phyloP scores from a whole-genome alignment of 495 filamentous ascomycete genomes.

The Penicillium desertorum region DNA sequence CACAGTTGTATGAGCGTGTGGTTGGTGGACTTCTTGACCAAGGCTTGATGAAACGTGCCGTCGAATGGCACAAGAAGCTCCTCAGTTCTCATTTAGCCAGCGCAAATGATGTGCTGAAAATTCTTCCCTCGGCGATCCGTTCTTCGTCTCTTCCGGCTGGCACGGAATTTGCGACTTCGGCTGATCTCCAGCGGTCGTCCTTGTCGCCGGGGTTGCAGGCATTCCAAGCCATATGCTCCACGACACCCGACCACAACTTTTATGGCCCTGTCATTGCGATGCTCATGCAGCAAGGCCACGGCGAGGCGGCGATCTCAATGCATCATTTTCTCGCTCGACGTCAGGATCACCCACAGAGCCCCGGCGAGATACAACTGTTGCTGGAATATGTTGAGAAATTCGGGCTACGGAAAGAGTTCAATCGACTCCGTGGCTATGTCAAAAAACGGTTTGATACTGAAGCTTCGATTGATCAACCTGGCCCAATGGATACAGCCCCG shows the following conservation, averaged over 20 bases:
- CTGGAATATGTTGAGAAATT: conserved; percentile 41
- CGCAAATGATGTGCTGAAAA: conserved; percentile 37
- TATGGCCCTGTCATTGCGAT: conserved; percentile 61
- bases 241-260: conserved; percentile 43
- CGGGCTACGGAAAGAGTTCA: conserved; percentile 23
- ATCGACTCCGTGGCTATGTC: conserved; percentile 30
- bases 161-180: neutral
- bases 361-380: conserved; percentile 41
- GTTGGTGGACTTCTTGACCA: conserved; percentile 47
- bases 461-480: conserved; percentile 1
- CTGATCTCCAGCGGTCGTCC: conserved; percentile 6
- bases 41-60: conserved; percentile 34
- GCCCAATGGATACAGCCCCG: neutral
- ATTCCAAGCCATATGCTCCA: conserved; percentile 53
- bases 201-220: conserved; percentile 27
- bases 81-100: conserved; percentile 31
- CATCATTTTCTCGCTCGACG: conserved; percentile 51
- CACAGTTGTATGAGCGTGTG: conserved; percentile 48
- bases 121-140: conserved; percentile 33
- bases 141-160: conserved; percentile 15
- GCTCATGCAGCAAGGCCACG: conserved; percentile 51
- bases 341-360: conserved; percentile 50
- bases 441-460: conserved; percentile 20
- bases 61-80: conserved; percentile 50
- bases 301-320: conserved; percentile 57